A percentile compares a stretch with the other conserved stretches of the same genome.
phyloP scores from a whole-genome alignment of 1,139 yeast species.

The Lodderomyces metapsilosis region DNA sequence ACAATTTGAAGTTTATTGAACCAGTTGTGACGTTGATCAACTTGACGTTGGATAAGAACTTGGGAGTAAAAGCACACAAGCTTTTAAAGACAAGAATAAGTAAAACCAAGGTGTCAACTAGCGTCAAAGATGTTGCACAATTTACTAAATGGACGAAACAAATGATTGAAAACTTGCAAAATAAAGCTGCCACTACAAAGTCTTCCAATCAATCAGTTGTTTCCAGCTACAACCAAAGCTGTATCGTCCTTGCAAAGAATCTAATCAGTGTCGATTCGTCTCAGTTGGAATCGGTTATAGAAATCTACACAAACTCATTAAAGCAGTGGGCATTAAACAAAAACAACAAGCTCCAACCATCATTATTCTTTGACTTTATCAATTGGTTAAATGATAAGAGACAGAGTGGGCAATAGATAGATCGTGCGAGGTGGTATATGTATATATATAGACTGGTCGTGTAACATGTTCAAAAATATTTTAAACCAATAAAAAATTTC shows the following conservation, averaged over 20 bases:
- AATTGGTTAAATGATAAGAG: conserved; percentile 68
- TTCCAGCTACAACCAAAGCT: conserved; percentile 58
- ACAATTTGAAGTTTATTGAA: conserved; percentile 45
- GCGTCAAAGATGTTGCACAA: conserved; percentile 17
- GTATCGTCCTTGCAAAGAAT: conserved; percentile 62
- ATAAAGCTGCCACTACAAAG: conserved; percentile 40
- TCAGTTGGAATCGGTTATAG: conserved; percentile 40
- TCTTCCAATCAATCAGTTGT: conserved; percentile 51
- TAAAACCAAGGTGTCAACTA: conserved; percentile 40
- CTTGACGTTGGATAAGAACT: conserved; percentile 63
- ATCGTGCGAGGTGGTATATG: no score
- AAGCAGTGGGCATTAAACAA: conserved; percentile 57
- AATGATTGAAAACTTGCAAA: conserved; percentile 31
- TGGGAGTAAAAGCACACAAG: conserved; percentile 77
- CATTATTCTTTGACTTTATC: conserved; percentile 72
- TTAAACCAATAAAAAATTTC: conserved; percentile 7
- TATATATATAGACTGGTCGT: not conserved
- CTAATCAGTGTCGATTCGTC: conserved; percentile 37
- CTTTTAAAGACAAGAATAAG: conserved; percentile 64
- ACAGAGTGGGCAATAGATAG: conserved; percentile 3
- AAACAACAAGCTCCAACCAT: conserved; percentile 53
- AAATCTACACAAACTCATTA: conserved; percentile 55
- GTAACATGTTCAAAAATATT: not conserved
- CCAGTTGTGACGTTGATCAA: conserved; percentile 63
- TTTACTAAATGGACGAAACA: conserved; percentile 20